Base-by-base conservation (phyloP, 805 yeast species). In the Starmerella sirachaensis region DNA sequence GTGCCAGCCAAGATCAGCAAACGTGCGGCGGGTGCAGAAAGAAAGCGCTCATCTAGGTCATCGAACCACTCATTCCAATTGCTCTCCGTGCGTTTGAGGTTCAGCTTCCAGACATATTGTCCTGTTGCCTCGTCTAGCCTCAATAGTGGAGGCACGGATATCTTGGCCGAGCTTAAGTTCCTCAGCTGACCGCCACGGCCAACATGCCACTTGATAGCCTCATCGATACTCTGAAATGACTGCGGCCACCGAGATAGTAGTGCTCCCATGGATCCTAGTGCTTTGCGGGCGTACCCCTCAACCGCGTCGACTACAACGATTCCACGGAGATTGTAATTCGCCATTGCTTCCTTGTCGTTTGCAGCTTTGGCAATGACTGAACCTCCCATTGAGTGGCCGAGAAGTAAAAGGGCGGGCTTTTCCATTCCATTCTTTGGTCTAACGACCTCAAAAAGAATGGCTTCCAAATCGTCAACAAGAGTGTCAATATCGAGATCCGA, bases 311-410 rank as follows among this genome's bases (percentile, higher is more conserved):
- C 60, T 65, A 86, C 74, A 0, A 72, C 69, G 3, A 91, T 58
- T 0, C 97, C 98, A 24, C 69, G 65, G 2, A 81, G 54, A 14
- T 36, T 33, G 27, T n/a, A 33, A 7, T 20, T 12, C 6, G 24
- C 20, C 18, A 14, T 9, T 18, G 33, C 23, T 29, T 20, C 18
- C 23, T 21, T 19, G 6, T 18, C 12, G 48, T 39, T 43, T 5
- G 73, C 55, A 1, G 71, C 68, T 29, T 67, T 66, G 0, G 94
- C 69, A 22, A 84, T 62, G 3, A 91, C 74, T 0, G 95, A 69
- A 0, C 96, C 99, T 5, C 98, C 99, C 22, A 93, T 63, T 1
- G 95, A 83, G 57, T 88, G 98, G 0, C 97, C 97, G 4, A 86
- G 64, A 1, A 85, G 59, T 37, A 77, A 69, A 3, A 82, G 21